These are phyloP conservation scores for Annulohypoxylon moriforme DNA, from an alignment of 495 filamentous ascomycete genomes.

Conservation along the genomic window DNA sequence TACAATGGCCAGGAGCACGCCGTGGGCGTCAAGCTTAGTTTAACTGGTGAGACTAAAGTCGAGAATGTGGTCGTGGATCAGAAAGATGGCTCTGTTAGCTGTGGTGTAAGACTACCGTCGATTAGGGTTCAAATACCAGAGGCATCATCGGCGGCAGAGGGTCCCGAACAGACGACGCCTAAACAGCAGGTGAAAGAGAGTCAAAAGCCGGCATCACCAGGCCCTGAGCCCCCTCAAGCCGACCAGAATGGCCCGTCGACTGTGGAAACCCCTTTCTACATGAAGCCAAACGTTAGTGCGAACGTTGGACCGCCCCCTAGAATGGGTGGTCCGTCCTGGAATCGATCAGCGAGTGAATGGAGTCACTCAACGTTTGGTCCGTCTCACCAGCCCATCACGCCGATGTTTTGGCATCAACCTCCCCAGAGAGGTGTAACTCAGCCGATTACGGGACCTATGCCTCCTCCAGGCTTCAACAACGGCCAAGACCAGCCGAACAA, in stretches of 20 bases:
- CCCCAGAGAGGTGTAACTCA: too few relatives aligned
- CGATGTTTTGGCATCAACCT: too few relatives aligned
- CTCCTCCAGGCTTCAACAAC: background rate
- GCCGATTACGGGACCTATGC: too few relatives aligned
- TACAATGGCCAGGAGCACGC: background rate
- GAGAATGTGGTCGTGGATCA: too few relatives aligned
- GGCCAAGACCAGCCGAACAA: background rate
- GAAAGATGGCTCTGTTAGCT: too few relatives aligned
- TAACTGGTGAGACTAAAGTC: too few relatives aligned
- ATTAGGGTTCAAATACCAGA: background rate
- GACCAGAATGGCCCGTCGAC: background rate
- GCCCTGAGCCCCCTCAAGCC: background rate
- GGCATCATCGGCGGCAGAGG: background rate
- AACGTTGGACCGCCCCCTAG: background rate
- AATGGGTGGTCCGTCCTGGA: background rate
- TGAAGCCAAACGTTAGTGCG: background rate
- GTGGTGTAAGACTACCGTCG: too few relatives aligned
- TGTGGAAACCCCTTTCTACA: background rate
- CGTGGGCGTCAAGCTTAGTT: background rate
- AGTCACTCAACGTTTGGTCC: too few relatives aligned
- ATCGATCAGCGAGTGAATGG: too few relatives aligned
- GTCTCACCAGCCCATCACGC: too few relatives aligned
- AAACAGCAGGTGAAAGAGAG: background rate
- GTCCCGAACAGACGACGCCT: background rate
- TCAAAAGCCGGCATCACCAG: background rate